A percentile compares a stretch with the other conserved stretches of the same genome.
Evolutionary conservation across 2,329 filamentous ascomycete species (phyloP).

Genomic region (Venturiaceae sp.): DNA sequence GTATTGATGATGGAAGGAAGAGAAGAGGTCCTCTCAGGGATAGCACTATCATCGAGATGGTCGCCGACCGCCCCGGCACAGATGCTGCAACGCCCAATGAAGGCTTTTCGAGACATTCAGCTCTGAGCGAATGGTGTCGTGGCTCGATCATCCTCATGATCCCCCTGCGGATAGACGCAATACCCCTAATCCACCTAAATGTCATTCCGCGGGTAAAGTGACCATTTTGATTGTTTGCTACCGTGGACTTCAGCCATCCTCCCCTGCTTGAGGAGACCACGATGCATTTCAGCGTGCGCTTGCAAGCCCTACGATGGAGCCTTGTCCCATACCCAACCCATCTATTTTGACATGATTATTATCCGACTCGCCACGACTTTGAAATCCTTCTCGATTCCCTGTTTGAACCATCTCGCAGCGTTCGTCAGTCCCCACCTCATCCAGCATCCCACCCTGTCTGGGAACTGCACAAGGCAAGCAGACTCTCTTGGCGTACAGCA

Average conservation of each 20-base stretch:
- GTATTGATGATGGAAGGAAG: neutral
- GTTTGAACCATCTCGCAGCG: neutral
- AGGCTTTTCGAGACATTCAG: too few species aligned
- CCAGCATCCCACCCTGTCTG: neutral
- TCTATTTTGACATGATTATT: neutral
- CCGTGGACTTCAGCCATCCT: too few species aligned
- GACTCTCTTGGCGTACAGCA: neutral
- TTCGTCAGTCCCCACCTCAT: neutral
- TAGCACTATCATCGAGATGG: neutral
- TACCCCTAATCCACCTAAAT: too few species aligned
- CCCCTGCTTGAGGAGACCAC: too few species aligned
- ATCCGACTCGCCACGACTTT: neutral
- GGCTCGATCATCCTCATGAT: too few species aligned
- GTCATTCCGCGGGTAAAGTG: too few species aligned
- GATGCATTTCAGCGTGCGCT: neutral
- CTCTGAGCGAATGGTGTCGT: too few species aligned
- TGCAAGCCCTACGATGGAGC: neutral
- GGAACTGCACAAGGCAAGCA: neutral
- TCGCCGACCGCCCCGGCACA: neutral
- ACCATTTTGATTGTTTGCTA: too few species aligned
- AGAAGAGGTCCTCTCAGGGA: neutral
- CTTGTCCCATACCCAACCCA: neutral
- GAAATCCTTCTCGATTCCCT: neutral
- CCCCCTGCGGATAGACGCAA: too few species aligned
- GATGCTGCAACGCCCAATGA: neutral